A percentile compares a stretch with the other conserved stretches of the same genome.
phyloP scores from a whole-genome alignment of 2,329 filamentous ascomycete genomes.

The Paraphoma sp. region DNA sequence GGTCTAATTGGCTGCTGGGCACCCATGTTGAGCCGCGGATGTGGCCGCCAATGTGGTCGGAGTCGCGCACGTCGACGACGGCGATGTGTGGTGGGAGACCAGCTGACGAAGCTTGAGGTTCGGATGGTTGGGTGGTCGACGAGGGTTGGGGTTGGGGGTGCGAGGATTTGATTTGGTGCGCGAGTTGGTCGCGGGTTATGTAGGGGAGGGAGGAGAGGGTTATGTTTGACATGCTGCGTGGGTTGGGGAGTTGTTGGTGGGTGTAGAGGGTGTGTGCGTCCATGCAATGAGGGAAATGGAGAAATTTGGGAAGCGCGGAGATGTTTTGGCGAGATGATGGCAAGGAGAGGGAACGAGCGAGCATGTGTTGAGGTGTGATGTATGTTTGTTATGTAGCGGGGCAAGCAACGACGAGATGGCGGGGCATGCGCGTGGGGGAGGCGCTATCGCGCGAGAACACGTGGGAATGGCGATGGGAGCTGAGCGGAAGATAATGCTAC shows the following conservation, averaged over 20 bases:
- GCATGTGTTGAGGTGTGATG: background rate
- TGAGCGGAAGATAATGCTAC: background rate
- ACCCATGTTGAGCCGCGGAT: conserved; percentile 80
- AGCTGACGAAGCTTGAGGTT: conserved; percentile 16
- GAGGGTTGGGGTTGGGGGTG: background rate
- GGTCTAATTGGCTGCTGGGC: conserved; percentile 75
- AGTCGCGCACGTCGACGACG: conserved; percentile 88
- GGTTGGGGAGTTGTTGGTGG: conserved; percentile 9
- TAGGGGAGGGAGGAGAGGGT: conserved; percentile 69
- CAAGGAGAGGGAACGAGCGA: background rate
- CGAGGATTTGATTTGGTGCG: conserved; percentile 50
- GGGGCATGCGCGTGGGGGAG: conserved; percentile 8
- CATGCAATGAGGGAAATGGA: conserved; percentile 16
- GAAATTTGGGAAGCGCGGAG: background rate
- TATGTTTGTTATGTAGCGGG: background rate
- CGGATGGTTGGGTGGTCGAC: no score
- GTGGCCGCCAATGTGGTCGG: conserved; percentile 89
- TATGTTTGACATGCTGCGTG: conserved; percentile 49
- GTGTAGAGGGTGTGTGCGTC: conserved; percentile 22
- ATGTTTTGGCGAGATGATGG: no score
- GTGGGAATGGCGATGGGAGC: conserved; percentile 4
- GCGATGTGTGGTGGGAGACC: conserved; percentile 58
- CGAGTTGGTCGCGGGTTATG: conserved; percentile 72
- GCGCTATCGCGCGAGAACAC: conserved; percentile 15
- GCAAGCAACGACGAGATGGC: conserved; percentile 2